phyloP scores from a whole-genome alignment of 2,329 filamentous ascomycete species.

The Apiospora koreana region DNA sequence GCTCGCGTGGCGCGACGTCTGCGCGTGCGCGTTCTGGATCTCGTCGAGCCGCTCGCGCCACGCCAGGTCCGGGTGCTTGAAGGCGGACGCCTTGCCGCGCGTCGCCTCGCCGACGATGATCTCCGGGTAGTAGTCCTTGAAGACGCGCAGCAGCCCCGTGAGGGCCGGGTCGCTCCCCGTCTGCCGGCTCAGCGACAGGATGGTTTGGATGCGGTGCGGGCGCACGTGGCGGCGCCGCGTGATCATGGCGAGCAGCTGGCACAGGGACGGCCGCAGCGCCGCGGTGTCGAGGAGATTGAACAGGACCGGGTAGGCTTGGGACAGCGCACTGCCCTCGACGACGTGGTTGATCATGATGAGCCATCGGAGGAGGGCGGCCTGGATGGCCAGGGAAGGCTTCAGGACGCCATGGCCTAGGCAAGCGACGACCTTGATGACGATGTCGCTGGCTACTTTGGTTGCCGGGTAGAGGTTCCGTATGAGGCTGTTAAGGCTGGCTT shows the following conservation, averaged over 20 bases:
- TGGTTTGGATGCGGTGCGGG: conserved; percentile 77
- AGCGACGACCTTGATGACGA: conserved; percentile 67
- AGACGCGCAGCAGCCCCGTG: conserved; percentile 75
- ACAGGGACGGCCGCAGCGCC: conserved; percentile 66
- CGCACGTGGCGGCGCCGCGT: conserved; percentile 82
- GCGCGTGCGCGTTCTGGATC: conserved; percentile 61
- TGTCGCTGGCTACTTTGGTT: conserved; percentile 58
- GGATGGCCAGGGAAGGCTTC: conserved; percentile 72
- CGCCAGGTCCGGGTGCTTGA: conserved; percentile 73
- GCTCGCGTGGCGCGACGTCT: conserved; percentile 26
- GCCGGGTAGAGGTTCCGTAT: conserved; percentile 76
- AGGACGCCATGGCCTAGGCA: conserved; percentile 75
- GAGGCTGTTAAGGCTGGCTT: conserved; percentile 68
- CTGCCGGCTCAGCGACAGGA: conserved; percentile 63
- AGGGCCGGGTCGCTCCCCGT: conserved; percentile 73
- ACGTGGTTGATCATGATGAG: conserved; percentile 74
- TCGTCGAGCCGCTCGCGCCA: conserved; percentile 70
- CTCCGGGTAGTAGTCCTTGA: conserved; percentile 89
- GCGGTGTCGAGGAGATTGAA: conserved; percentile 84
- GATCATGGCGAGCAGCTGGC: conserved; percentile 76
- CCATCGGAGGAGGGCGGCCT: conserved; percentile 75
- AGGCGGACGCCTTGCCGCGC: conserved; percentile 60
- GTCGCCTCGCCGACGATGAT: conserved; percentile 75
- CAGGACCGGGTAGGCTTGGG: conserved; percentile 71
- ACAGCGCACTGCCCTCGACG: conserved; percentile 64